Percentiles rank a stretch among this genome's conserved stretches.
phyloP scores from a whole-genome alignment of 2,329 filamentous ascomycete genomes.

The Tolypocladium cylindrosporum region DNA sequence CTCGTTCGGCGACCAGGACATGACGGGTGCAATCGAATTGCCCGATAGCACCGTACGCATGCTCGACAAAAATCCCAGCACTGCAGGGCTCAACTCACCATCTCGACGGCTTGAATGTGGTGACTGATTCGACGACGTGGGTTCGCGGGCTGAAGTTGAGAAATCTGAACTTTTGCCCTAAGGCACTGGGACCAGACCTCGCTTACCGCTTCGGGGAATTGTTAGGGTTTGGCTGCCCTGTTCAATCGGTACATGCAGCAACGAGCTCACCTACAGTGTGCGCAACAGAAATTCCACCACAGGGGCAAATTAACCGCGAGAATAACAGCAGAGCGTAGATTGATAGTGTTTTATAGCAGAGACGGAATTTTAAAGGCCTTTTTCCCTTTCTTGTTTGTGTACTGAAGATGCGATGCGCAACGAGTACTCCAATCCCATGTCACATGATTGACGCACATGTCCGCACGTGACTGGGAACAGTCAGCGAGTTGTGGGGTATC shows the following conservation, averaged over 20 bases:
- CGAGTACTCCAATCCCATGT: neutral
- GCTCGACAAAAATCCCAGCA: neutral
- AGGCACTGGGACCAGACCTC: conserved; percentile 29
- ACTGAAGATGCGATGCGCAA: neutral
- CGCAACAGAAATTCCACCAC: neutral
- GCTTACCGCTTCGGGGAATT: conserved; percentile 30
- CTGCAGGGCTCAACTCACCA: conserved; percentile 35
- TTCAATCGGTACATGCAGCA: conserved; percentile 3
- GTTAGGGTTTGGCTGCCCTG: conserved; percentile 33
- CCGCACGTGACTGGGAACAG: too few species aligned
- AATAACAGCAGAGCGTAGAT: neutral
- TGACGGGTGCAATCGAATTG: neutral
- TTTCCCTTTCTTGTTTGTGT: neutral
- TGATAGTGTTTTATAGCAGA: neutral
- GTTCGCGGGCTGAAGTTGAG: conserved; percentile 35
- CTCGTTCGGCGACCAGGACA: neutral
- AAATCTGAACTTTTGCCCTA: conserved; percentile 37
- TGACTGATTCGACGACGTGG: conserved; percentile 44
- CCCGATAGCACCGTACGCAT: conserved; percentile 1
- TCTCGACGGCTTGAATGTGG: conserved; percentile 43
- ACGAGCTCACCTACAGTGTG: neutral
- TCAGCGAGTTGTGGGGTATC: neutral
- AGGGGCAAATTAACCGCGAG: neutral
- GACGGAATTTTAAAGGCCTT: neutral
- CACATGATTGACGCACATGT: neutral